Evolutionary conservation across 306 rosid genomes (phyloP), one percentile per base, ranked within the genome.

Genomic region (Rosa chinensis): DNA sequence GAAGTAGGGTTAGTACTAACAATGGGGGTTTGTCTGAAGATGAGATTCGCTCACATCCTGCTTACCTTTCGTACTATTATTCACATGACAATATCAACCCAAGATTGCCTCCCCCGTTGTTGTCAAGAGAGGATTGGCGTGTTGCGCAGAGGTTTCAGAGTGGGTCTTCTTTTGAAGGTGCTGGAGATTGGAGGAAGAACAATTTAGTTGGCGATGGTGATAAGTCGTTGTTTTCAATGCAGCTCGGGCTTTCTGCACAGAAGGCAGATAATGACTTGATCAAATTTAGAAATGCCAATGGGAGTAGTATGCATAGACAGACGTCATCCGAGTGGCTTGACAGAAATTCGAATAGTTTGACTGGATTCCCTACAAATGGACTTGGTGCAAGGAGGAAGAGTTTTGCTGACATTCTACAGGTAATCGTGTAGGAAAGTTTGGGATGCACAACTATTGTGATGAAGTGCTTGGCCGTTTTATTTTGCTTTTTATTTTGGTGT

Each of bases 71-170:
- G 0, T 93, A 91, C 78, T 95, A 95, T 83, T 91, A 91, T 74
- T 95, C 99, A 0, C 93, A 95, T 35, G 92, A 86, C 49, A 90
- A 85, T 44, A 82, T 87, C 61, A 95, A 95, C 88, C 99, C 98
- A 4, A 88, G 99, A 79, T 78, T 91, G 74, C 98, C 99, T 35
- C 99, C 94, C 2, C 99, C 99, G 0, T 83, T 88, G 86, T 67
- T 91, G 89, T 93, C 99, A 0, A 95, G 89, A 78, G 99, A 95
- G 88, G 99, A 95, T 80, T 91, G 99, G 98, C 97, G 99, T 77
- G 86, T 83, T 72, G 91, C 99, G 14, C 98, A 88, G 80, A 89
- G 99, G 86, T 91, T 91, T 87, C 99, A 91, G 79, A 83, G 91
- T 5, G 98, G 94, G 49, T 83, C 92, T 76, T 82, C 89, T 9